phyloP scores from a whole-genome alignment of 2,329 filamentous ascomycete species.

The Pestalotiopsis sp. region DNA sequence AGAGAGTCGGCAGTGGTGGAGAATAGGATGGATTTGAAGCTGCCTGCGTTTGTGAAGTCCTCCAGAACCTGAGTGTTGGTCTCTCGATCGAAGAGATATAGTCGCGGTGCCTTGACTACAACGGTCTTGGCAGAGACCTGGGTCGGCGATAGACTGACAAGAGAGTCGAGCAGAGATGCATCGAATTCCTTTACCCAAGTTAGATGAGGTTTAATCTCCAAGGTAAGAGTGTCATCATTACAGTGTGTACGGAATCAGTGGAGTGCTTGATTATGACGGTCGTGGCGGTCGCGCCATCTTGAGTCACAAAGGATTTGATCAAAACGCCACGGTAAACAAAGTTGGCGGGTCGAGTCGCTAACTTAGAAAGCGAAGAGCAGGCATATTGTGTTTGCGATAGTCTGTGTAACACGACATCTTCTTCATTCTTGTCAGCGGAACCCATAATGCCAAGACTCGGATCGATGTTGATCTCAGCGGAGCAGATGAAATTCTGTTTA shows the following conservation, averaged over 20 bases:
- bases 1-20: background rate
- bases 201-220: fast-evolving
- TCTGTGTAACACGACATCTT: constrained; percentile 14
- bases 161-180: background rate
- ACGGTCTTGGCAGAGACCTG: background rate
- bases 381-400: constrained; percentile 34
- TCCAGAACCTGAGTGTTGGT: background rate
- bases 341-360: constrained; percentile 42
- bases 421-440: background rate
- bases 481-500: background rate
- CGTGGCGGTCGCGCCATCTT: background rate
- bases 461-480: background rate
- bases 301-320: background rate
- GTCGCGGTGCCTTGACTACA: background rate
- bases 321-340: constrained; percentile 43
- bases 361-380: constrained; percentile 34
- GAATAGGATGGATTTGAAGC: background rate
- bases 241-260: background rate
- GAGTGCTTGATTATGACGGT: constrained; percentile 2
- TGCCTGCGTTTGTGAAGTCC: background rate
- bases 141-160: background rate
- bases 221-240: background rate
- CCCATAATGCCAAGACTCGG: background rate
- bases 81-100: background rate
- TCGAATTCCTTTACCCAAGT: background rate